Evolutionary conservation across 1,139 yeast genomes (phyloP).

Genomic region (Diutina catenulata): DNA sequence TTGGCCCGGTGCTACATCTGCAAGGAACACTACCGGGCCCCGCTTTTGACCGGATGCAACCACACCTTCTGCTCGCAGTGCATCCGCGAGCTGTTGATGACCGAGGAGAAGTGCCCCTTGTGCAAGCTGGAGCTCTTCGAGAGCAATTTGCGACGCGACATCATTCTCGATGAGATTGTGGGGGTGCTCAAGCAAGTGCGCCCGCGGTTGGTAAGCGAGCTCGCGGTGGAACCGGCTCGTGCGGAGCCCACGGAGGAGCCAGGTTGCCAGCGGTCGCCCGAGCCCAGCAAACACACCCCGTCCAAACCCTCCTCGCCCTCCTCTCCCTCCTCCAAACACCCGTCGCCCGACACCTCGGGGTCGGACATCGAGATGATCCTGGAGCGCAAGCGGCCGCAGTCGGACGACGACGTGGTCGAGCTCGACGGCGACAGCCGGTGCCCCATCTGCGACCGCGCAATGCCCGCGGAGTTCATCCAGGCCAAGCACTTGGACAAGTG

Average conservation of each 20-base stretch:
- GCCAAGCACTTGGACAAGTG: constrained; percentile 1
- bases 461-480: constrained; percentile 4
- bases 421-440: neutral
- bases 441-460: neutral
- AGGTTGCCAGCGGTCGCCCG: too few species aligned
- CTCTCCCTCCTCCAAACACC: too few species aligned
- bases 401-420: neutral
- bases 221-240: neutral
- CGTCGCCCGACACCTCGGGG: too few species aligned
- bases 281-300: too few species aligned
- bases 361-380: too few species aligned
- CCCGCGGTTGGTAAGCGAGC: constrained; percentile 11
- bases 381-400: neutral
- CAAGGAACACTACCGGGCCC: constrained; percentile 72
- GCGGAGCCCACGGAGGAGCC: too few species aligned
- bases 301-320: too few species aligned
- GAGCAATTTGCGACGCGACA: constrained; percentile 56
- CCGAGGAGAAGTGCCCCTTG: constrained; percentile 60
- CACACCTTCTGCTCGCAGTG: constrained; percentile 91
- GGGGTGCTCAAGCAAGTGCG: constrained; percentile 40
- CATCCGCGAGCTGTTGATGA: constrained; percentile 58
- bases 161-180: constrained; percentile 63
- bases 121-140: constrained; percentile 67
- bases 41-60: constrained; percentile 76
- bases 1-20: constrained; percentile 83